A percentile compares a stretch with the other conserved stretches of the same genome.
Conservation (phyloP, 805 yeast species). For the Barnettozyma sp. region DNA sequence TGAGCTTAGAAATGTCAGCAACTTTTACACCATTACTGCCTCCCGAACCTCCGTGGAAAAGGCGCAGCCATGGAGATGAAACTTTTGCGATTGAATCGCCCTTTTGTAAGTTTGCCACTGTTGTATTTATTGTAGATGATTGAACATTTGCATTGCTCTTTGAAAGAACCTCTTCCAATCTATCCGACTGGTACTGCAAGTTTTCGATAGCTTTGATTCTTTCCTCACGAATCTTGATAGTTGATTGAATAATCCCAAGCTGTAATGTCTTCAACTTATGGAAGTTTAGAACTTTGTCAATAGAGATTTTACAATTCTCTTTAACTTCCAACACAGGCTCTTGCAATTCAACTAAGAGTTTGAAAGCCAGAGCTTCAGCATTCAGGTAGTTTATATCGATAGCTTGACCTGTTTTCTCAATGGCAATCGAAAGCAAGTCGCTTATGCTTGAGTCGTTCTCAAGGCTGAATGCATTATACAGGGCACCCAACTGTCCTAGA, state of each 20-base stretch:
- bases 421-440: conserved; percentile 40
- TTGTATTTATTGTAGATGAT: conserved; percentile 27
- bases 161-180: conserved; percentile 28
- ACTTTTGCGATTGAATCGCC: conserved; percentile 20
- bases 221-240: conserved; percentile 30
- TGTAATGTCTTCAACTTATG: conserved; percentile 52
- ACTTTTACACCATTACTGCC: conserved; percentile 9
- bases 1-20: conserved; percentile 21
- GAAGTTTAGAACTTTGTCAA: conserved; percentile 45
- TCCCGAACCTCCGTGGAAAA: conserved; percentile 14
- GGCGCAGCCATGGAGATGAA: conserved; percentile 22
- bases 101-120: conserved; percentile 25
- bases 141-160: conserved; percentile 25
- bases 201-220: conserved; percentile 28
- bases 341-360: conserved; percentile 30
- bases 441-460: conserved; percentile 30
- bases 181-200: conserved; percentile 28
- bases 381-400: conserved; percentile 66
- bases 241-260: conserved; percentile 34
- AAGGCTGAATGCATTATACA: conserved; percentile 52
- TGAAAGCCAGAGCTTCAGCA: conserved; percentile 34
- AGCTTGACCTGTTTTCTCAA: conserved; percentile 82
- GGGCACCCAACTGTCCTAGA: conserved; percentile 71
- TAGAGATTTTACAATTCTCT: conserved; percentile 28
- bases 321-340: conserved; percentile 34